Percentiles rank a stretch among this genome's conserved stretches.
phyloP scores from a whole-genome alignment of 768 basidiomycete genomes.

The Mycena polygramma region DNA sequence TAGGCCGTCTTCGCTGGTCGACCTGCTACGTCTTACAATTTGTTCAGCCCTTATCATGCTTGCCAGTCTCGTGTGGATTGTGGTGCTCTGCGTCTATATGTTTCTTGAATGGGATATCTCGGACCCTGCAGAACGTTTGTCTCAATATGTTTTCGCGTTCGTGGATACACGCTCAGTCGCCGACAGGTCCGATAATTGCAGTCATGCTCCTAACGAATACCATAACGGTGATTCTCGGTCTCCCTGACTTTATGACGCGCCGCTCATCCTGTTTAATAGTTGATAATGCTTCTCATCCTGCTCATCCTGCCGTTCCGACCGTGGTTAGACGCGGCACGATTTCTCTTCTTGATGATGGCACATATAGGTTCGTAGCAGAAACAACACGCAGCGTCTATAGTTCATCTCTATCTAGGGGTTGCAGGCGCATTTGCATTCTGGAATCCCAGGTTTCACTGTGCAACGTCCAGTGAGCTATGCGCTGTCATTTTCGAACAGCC shows the following conservation, averaged over 20 bases:
- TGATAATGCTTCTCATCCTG: constrained; percentile 49
- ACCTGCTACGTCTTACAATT: background rate
- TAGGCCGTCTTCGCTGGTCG: background rate
- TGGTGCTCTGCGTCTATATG: constrained; percentile 59
- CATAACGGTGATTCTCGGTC: constrained; percentile 44
- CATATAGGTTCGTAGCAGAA: constrained; percentile 57
- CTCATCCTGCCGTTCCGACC: constrained; percentile 53
- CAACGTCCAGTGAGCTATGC: constrained; percentile 52
- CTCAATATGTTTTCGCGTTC: background rate
- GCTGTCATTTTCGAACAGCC: background rate
- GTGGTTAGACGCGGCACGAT: constrained; percentile 68
- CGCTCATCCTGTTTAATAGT: too few relatives aligned
- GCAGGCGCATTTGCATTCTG: constrained; percentile 59
- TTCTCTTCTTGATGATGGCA: constrained; percentile 57
- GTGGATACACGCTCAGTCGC: background rate
- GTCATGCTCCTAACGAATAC: constrained; percentile 58
- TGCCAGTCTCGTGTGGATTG: constrained; percentile 62
- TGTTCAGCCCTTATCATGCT: constrained; percentile 56
- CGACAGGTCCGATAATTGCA: constrained; percentile 59
- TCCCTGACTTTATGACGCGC: too few relatives aligned
- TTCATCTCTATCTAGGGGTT: constrained; percentile 48
- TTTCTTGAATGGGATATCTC: constrained; percentile 62
- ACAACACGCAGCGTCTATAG: background rate
- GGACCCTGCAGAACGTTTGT: constrained; percentile 62
- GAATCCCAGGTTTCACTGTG: constrained; percentile 59